Base-by-base conservation (phyloP, 2,329 filamentous ascomycete species). In the Zymoseptoria pseudotritici region DNA sequence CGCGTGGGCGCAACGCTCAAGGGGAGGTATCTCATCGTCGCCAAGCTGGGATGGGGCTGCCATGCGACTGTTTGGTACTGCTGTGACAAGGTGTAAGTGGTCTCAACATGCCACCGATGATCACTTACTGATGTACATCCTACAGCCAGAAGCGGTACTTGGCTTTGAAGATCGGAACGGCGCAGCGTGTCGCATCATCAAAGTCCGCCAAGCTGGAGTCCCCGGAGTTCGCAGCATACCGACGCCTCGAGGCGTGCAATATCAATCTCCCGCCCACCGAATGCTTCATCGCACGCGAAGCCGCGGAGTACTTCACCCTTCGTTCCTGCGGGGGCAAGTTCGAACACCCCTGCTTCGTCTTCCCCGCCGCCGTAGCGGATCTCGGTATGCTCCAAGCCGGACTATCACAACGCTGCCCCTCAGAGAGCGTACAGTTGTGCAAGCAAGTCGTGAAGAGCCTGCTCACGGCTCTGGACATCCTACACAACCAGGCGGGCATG, bases 61-160 rank as follows among this genome's bases (percentile, higher is more conserved):
- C 66, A 63, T 56, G 75, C 75, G 8, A 78, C 76, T 0, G 73
- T 76, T 2, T 79, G 77, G 77, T 69, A 79, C 2, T 71, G 70
- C 49, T 70, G 66, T 26, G 74, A 77, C 67, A 69, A 74, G 20
- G 53, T 36, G 59, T 63, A 52, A 24, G 58, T 21, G 42, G 4
- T 24, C 11, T 46, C 36, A 46, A 17, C 36, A 46, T 6, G 36
- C 57, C 21, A 56, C 31, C 36, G 5, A 46, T 17, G 36, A 46
- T 46, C 17, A n/a, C 36, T 46, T 46, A 46, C 36, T 46, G 13
- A 46, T 46, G 17, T n/a, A 46, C 17, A 46, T 46, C 13, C 36
- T 46, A 11, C 36, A 46, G 36, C 36, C 36, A 46, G 36, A 46
- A 46, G 36, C 36, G 36, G 17, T n/a, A 46, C 13, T 46, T 46